phyloP scores from a whole-genome alignment of 345 rosid genomes.

The Eucalyptus curtisii region DNA sequence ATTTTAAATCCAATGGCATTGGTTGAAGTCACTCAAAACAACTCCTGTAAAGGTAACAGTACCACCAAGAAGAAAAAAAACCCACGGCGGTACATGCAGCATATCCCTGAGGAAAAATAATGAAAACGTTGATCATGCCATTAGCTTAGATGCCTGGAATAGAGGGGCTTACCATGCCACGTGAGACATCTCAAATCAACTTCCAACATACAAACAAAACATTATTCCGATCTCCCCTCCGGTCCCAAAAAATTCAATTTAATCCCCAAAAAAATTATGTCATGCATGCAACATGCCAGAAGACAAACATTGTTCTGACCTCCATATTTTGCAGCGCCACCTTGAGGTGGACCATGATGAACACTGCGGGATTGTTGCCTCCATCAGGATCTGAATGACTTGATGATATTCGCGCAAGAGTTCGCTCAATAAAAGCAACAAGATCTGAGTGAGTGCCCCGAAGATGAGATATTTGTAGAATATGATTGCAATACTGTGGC shows the following conservation, averaged over 20 bases:
- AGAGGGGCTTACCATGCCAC: background rate
- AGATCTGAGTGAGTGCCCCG: slow-evolving; percentile 75
- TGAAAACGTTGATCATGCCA: background rate
- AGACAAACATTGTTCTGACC: slow-evolving; percentile 19
- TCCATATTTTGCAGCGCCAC: slow-evolving; percentile 46
- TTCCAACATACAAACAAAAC: background rate
- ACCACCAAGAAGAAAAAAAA: background rate
- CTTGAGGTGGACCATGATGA: slow-evolving; percentile 37
- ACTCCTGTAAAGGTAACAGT: background rate
- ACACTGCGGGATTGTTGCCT: slow-evolving; percentile 17
- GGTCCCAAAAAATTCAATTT: background rate
- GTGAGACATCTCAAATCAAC: background rate
- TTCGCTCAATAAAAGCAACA: slow-evolving; percentile 79
- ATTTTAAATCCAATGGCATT: background rate
- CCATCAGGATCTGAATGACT: slow-evolving; percentile 70
- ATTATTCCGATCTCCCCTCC: background rate
- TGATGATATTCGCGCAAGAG: slow-evolving; percentile 76
- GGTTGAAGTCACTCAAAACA: background rate
- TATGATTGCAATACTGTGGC: slow-evolving; percentile 99
- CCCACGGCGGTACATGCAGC: background rate
- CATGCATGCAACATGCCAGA: background rate
- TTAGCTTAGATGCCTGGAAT: background rate
- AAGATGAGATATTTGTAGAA: slow-evolving; percentile 93
- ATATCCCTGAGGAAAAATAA: background rate
- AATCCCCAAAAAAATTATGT: background rate